phyloP scores from a whole-genome alignment of 306 rosid genomes.

The Crotalaria pallida region DNA sequence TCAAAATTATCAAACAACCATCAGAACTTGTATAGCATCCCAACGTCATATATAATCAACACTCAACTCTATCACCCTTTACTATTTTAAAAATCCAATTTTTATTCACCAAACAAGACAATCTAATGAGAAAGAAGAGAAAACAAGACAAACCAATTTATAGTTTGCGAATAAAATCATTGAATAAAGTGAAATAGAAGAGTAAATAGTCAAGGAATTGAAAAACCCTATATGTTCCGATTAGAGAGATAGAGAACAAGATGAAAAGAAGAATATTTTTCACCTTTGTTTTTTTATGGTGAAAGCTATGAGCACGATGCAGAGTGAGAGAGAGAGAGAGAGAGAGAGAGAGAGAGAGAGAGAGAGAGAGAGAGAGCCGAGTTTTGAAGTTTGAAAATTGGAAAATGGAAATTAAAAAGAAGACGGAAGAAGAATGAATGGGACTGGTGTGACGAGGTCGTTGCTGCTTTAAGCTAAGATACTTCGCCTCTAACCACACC shows the following conservation, averaged over 20 bases:
- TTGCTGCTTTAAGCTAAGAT: background rate
- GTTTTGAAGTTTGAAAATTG: background rate
- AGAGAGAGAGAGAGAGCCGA: no score
- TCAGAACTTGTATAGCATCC: background rate
- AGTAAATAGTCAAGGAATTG: background rate
- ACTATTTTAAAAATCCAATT: background rate
- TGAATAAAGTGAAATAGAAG: background rate
- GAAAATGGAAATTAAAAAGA: background rate
- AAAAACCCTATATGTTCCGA: slow-evolving; percentile 21
- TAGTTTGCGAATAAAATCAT: background rate
- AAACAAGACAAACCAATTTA: background rate
- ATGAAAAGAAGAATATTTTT: background rate
- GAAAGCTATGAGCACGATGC: background rate
- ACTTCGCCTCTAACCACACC: background rate
- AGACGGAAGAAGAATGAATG: slow-evolving; percentile 12
- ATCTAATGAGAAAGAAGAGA: background rate
- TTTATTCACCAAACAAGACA: background rate
- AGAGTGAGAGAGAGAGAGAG: background rate
- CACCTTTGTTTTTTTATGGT: background rate
- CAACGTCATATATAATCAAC: background rate
- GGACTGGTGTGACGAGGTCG: slow-evolving; percentile 23
- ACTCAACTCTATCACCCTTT: background rate
- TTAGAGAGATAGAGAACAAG: background rate
- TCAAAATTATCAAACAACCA: background rate
- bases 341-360: background rate